Base-by-base conservation (phyloP, 176 grass and related monocot species). In the Juncus effusus region DNA sequence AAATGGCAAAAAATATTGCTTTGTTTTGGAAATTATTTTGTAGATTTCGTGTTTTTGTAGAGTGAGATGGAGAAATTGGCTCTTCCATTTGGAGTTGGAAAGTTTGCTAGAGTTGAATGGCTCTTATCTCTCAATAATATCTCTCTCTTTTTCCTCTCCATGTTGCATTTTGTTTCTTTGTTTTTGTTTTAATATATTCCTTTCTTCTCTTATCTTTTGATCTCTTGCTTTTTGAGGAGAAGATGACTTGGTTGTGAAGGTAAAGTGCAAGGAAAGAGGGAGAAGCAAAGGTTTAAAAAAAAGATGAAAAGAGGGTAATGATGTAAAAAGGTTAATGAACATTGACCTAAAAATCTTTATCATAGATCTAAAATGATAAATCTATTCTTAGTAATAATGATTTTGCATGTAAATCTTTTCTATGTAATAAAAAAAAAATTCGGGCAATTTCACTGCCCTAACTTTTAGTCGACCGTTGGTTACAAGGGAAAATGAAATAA, bases 1-100 rank as follows among this genome's bases (percentile, higher is more conserved):
- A 68, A 5, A 77, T 77, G 49, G 81, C 75, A 57, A 92, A 63
- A 68, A 87, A 76, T 64, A 76, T 61, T 2, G 84, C 78, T 76
- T 87, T 92, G 44, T 66, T 67, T 6, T 55, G 64, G 36, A 92
- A 70, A 76, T 74, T 84, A 10, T 74, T 66, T 59, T 75, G 44
- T 45, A 38, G 11, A 66, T 52, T 60, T 54, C 35, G 54, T 40
- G 36, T 42, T 58, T 40, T 57, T 47, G 4, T 9, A 47, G 44
- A 47, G 44, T 47, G 44, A 6, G 44, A 47, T 6, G 44, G 44
- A 47, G 44, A 47, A 61, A 2, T 15, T 12, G 40, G 37, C 28
- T 80, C 65, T 80, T 72, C 79, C 67, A 57, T 76, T 67, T 42
- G 13, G 68, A 80, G 71, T 44, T 77, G 65, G 51, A 47, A 47